phyloP scores from a whole-genome alignment of 176 grass and related monocot species.

The Carex parvula region DNA sequence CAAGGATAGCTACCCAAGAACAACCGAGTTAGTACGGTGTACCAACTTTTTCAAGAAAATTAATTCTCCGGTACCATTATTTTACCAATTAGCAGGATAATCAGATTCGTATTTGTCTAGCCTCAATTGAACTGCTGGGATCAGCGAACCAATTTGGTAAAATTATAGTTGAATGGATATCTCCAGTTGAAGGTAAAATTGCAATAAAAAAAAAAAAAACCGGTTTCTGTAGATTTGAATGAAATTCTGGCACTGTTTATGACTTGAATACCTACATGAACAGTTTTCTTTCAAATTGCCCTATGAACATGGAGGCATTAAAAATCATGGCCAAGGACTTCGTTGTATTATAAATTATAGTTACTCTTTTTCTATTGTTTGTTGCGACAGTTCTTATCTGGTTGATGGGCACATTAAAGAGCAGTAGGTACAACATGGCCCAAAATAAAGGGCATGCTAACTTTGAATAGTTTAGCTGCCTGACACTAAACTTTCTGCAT shows the following conservation, averaged over 20 bases:
- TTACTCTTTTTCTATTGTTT: background rate
- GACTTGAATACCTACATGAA: background rate
- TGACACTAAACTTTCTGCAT: conserved; percentile 18
- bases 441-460: conserved; percentile 11
- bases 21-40: background rate
- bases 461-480: background rate
- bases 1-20: conserved; percentile 17
- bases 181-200: background rate
- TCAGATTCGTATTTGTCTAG: conserved; percentile 1
- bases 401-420: conserved; percentile 17
- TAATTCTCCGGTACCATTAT: background rate
- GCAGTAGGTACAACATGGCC: conserved; percentile 19
- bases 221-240: conserved; percentile 3
- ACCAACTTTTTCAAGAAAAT: background rate
- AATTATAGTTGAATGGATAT: background rate
- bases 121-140: background rate
- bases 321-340: background rate
- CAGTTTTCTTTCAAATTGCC: conserved; percentile 9
- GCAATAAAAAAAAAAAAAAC: background rate
- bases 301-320: conserved; percentile 20
- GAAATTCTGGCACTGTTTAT: background rate
- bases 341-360: conserved; percentile 20
- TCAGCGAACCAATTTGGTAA: background rate
- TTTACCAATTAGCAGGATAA: background rate
- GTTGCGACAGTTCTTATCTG: background rate